Percentiles rank a stretch among this genome's conserved stretches.
phyloP scores from a whole-genome alignment of 176 grass and related monocot species.

The Juncus effusus region DNA sequence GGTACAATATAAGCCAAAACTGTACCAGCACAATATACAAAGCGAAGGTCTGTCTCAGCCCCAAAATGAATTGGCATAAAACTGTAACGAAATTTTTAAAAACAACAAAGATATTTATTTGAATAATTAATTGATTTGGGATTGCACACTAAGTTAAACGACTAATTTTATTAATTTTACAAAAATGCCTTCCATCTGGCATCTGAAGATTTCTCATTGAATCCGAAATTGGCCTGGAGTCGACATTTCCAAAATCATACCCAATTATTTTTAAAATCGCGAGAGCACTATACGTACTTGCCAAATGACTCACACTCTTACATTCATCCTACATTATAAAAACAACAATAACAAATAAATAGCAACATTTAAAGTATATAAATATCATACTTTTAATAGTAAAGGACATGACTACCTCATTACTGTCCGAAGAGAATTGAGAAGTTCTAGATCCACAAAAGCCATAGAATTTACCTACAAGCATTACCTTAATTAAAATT shows the following conservation, averaged over 20 bases:
- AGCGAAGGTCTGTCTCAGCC: conserved; percentile 80
- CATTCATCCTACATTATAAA: conserved; percentile 42
- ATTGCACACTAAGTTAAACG: background rate
- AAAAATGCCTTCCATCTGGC: conserved; percentile 76
- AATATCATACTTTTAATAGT: background rate
- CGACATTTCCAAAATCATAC: conserved; percentile 53
- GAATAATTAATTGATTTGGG: background rate
- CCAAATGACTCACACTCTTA: conserved; percentile 71
- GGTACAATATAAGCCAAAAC: conserved; percentile 19
- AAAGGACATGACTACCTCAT: conserved; percentile 1
- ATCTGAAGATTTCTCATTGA: conserved; percentile 84
- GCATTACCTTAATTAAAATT: background rate
- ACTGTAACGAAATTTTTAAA: conserved; percentile 40
- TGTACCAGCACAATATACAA: conserved; percentile 96
- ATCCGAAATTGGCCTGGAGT: conserved; percentile 44
- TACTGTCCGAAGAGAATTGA: conserved; percentile 40
- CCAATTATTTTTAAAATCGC: conserved; percentile 76
- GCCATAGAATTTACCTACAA: conserved; percentile 71
- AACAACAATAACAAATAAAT: conserved; percentile 9
- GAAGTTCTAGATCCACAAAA: conserved; percentile 84
- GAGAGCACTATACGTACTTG: conserved; percentile 85
- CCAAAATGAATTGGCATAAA: conserved; percentile 92
- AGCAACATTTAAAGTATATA: conserved; percentile 13
- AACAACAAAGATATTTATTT: conserved; percentile 8
- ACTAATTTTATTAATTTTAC: conserved; percentile 8